phyloP scores from a whole-genome alignment of 2,329 filamentous ascomycete species.

The Zymoseptoria brevis region DNA sequence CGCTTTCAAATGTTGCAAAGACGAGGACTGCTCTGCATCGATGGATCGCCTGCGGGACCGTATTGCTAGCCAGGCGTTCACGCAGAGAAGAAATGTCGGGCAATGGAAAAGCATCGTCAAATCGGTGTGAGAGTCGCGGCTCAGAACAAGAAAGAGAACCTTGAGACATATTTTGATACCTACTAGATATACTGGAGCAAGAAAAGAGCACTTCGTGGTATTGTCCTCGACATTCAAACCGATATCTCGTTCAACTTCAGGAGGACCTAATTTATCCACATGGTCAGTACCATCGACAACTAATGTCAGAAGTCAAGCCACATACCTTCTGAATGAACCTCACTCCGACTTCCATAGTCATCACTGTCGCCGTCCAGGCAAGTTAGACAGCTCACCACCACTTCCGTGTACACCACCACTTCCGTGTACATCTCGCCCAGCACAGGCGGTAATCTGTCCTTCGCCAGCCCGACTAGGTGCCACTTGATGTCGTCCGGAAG shows the following conservation, averaged over 20 bases:
- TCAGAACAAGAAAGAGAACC: too few species aligned
- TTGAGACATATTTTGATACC: too few species aligned
- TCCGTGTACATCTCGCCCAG: slow-evolving; percentile 30
- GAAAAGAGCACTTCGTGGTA: too few species aligned
- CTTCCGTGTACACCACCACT: slow-evolving; percentile 26
- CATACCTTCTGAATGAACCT: slow-evolving; percentile 11
- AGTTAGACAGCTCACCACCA: slow-evolving; percentile 28
- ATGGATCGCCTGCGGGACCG: too few species aligned
- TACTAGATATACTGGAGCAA: too few species aligned
- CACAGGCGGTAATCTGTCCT: slow-evolving; percentile 15
- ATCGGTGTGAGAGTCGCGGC: too few species aligned
- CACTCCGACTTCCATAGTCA: slow-evolving; percentile 2
- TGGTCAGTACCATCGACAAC: not conserved
- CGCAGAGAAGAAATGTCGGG: too few species aligned
- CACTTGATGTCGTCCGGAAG: not conserved
- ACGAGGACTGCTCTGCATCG: too few species aligned
- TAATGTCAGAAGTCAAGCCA: not conserved
- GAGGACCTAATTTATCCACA: not conserved
- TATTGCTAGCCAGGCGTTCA: too few species aligned
- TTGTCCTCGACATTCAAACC: too few species aligned
- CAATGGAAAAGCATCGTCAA: too few species aligned
- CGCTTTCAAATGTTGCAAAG: too few species aligned
- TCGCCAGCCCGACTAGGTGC: not conserved
- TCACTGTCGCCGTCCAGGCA: slow-evolving; percentile 11
- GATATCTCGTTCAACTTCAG: not conserved